Evolutionary conservation across 331 rosid species (phyloP), one percentile per base, ranked within the genome.

Genomic region (Rosa hybrid): DNA sequence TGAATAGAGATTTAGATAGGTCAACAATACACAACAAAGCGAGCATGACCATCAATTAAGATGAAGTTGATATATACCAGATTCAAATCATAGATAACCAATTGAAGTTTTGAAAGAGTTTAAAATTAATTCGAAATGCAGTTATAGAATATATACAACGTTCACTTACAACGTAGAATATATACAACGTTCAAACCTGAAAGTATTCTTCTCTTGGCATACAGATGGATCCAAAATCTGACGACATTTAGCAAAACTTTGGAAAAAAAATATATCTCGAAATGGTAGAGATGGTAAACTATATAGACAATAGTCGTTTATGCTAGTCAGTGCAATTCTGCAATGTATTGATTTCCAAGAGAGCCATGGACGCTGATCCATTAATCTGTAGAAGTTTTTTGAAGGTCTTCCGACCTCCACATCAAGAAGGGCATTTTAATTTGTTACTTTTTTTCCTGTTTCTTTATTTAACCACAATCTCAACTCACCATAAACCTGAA

Each of bases 141-240:
- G 18, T 50, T 54, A 14, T 10, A 30, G 48, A 48, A 27, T 54
- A 45, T 45, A 41, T 41, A 41, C 44, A 6, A 41, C 44, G 34
- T 30, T 30, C 34, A 1, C 34, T 30, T 30, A 30, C 34, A 30
- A 30, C 34, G 27, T 10, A 30, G 48, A 48, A 27, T 54, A 45
- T 45, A 41, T 41, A 41, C 44, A 6, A 41, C 44, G 34, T 30
- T 50, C 70, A 65, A 71, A 84, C 87, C 87, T 76, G 77, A 49
- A 71, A 23, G 71, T 25, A 25, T 56, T 34, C 49, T 41, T 75
- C 53, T 59, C 30, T 30, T 71, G 16, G 44, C 44, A 46, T 12
- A 21, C 39, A 79, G 39, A 12, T 25, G 59, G 74, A 68, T 14
- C 18, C 23, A 76, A 69, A 51, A 34, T 72, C 20, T 4, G 41